Percentiles rank a stretch among this genome's conserved stretches.
phyloP scores from a whole-genome alignment of 2,329 filamentous ascomycete species.

The Epicoccum sorghinum region DNA sequence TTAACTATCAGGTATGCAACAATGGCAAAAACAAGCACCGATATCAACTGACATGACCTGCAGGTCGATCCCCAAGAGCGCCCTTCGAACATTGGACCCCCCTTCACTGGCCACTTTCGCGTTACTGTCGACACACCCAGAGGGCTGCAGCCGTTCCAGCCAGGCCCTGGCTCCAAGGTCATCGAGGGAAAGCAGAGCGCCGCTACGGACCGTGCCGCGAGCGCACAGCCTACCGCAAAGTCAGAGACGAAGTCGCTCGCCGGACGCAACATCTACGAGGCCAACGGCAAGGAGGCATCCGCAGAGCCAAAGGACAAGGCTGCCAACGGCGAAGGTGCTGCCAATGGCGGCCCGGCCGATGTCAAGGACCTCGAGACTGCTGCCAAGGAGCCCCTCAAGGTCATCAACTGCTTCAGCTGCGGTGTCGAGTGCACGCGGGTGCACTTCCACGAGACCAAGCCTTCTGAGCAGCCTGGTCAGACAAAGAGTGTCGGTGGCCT shows the following conservation, averaged over 20 bases:
- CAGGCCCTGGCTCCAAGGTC: slow-evolving; percentile 72
- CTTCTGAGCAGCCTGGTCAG: slow-evolving; percentile 54
- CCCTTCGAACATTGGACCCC: slow-evolving; percentile 92
- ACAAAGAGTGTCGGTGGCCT: slow-evolving; percentile 63
- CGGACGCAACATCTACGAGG: slow-evolving; percentile 93
- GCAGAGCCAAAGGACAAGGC: slow-evolving; percentile 68
- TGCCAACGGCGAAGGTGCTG: slow-evolving; percentile 65
- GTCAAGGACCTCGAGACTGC: slow-evolving; percentile 67
- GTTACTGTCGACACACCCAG: slow-evolving; percentile 94
- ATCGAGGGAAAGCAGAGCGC: slow-evolving; percentile 66
- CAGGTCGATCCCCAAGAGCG: slow-evolving; percentile 96
- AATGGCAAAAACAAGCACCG: neutral
- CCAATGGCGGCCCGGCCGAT: slow-evolving; percentile 70
- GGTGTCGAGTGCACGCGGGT: slow-evolving; percentile 84
- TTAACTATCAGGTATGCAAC: slow-evolving; percentile 90
- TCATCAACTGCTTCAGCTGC: slow-evolving; percentile 85
- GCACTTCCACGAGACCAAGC: slow-evolving; percentile 73
- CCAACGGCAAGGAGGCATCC: slow-evolving; percentile 82
- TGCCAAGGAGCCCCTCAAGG: slow-evolving; percentile 67
- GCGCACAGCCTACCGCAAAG: slow-evolving; percentile 70
- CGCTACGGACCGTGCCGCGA: slow-evolving; percentile 74
- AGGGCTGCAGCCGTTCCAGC: slow-evolving; percentile 93
- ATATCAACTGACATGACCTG: slow-evolving; percentile 2
- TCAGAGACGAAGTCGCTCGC: slow-evolving; percentile 89
- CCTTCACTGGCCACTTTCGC: slow-evolving; percentile 96